Conservation (phyloP, 2,329 filamentous ascomycete species). For the Penicillium sp. region DNA sequence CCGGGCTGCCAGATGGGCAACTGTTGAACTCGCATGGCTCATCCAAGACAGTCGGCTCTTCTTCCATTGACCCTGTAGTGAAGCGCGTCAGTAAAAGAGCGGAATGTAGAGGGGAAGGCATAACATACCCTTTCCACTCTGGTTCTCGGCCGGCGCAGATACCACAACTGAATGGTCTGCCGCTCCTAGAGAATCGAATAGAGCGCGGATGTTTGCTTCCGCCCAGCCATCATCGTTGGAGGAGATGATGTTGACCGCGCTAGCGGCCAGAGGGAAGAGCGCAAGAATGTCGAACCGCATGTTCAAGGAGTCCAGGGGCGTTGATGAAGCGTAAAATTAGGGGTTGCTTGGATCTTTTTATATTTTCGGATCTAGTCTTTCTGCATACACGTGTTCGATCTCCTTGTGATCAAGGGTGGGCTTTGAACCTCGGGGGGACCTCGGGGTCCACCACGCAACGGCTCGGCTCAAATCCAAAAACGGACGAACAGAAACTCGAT, state of each 20-base stretch:
- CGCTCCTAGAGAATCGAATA: slow-evolving; percentile 57
- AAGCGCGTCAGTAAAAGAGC: slow-evolving; percentile 5
- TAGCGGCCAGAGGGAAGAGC: slow-evolving; percentile 18
- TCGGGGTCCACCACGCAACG: background rate
- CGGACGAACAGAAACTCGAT: background rate
- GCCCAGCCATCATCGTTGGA: slow-evolving; percentile 75
- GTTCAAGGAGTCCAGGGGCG: background rate
- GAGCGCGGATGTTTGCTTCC: slow-evolving; percentile 63
- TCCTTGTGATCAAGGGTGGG: background rate
- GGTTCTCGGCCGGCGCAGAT: slow-evolving; percentile 65
- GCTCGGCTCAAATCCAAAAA: background rate
- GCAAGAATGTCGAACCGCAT: slow-evolving; percentile 24
- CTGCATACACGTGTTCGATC: background rate
- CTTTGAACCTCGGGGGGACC: background rate
- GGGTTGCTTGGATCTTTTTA: background rate
- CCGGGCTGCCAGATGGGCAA: slow-evolving; percentile 58
- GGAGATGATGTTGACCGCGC: slow-evolving; percentile 58
- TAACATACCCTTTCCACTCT: slow-evolving; percentile 60
- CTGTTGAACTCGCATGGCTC: slow-evolving; percentile 61
- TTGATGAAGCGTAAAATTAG: background rate
- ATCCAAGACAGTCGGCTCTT: slow-evolving; percentile 50
- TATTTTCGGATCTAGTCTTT: background rate
- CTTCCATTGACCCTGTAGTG: slow-evolving; percentile 53
- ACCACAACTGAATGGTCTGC: slow-evolving; percentile 63
- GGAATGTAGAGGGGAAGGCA: background rate